phyloP scores from a whole-genome alignment of 2,329 filamentous ascomycete genomes.

The Alternaria sp. region DNA sequence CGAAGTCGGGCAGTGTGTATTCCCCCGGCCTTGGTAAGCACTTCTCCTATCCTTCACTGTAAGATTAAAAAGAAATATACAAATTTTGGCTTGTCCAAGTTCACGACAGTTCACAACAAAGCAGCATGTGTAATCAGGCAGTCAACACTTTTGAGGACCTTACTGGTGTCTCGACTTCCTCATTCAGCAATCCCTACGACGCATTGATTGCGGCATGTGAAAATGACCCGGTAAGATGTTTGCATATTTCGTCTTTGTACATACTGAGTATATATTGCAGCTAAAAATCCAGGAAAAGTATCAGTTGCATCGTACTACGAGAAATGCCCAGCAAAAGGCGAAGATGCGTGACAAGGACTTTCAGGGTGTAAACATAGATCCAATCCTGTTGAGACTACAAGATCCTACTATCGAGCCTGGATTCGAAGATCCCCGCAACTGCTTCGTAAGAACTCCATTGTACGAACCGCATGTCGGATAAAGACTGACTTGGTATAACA shows the following conservation, averaged over 20 bases:
- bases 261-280: constrained; percentile 52
- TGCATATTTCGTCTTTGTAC: neutral
- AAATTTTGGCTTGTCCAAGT: neutral
- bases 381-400: constrained; percentile 74
- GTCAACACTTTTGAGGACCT: constrained; percentile 52
- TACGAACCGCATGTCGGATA: neutral
- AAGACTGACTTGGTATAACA: neutral
- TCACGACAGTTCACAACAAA: neutral
- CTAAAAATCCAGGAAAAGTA: constrained; percentile 76
- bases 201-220: constrained; percentile 73
- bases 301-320: constrained; percentile 73
- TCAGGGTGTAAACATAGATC: constrained; percentile 75
- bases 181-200: constrained; percentile 75
- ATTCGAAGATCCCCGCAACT: constrained; percentile 79
- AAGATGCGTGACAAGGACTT: constrained; percentile 77
- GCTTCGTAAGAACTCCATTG: constrained; percentile 62
- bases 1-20: constrained; percentile 2
- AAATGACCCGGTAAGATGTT: constrained; percentile 68
- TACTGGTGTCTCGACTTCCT: constrained; percentile 47
- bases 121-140: constrained; percentile 29
- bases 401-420: constrained; percentile 69
- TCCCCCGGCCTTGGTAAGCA: neutral
- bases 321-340: constrained; percentile 77
- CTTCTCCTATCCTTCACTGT: neutral
- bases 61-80: neutral